Percentiles rank a stretch among this genome's conserved stretches.
Conservation (phyloP, 2,329 filamentous ascomycete genomes). For the Penicillium expansum region DNA sequence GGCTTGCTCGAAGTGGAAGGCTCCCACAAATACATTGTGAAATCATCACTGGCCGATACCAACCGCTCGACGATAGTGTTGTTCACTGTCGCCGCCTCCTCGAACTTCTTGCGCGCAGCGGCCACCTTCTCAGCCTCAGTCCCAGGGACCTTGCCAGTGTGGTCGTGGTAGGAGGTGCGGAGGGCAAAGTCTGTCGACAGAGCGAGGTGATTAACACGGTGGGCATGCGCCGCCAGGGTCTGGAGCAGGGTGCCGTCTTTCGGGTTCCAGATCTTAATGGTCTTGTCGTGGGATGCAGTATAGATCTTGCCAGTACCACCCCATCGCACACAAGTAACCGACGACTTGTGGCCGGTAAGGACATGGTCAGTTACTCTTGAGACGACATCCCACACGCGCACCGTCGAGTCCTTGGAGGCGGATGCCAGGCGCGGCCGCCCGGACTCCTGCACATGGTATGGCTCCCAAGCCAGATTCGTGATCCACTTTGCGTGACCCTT, state of each 20-base stretch:
- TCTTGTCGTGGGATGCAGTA: slow-evolving; percentile 86
- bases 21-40: slow-evolving; percentile 95
- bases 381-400: slow-evolving; percentile 81
- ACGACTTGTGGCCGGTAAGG: slow-evolving; percentile 82
- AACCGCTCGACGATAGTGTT: slow-evolving; percentile 78
- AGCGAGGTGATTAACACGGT: slow-evolving; percentile 94
- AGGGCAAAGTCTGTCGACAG: slow-evolving; percentile 89
- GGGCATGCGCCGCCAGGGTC: slow-evolving; percentile 76
- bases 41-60: slow-evolving; percentile 90
- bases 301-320: slow-evolving; percentile 85
- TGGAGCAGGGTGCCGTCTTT: slow-evolving; percentile 75
- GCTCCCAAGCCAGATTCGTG: slow-evolving; percentile 86
- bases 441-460: slow-evolving; percentile 75
- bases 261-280: slow-evolving; percentile 85
- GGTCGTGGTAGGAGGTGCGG: slow-evolving; percentile 82
- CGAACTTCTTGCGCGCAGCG: slow-evolving; percentile 78
- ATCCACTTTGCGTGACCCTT: slow-evolving; percentile 90
- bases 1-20: slow-evolving; percentile 76
- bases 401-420: slow-evolving; percentile 83
- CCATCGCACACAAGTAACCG: slow-evolving; percentile 89
- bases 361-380: slow-evolving; percentile 76
- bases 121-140: slow-evolving; percentile 67
- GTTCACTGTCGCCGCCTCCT: slow-evolving; percentile 75
- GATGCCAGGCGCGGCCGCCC: slow-evolving; percentile 79
- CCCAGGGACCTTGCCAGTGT: slow-evolving; percentile 67